Conservation (phyloP, 306 rosid species). For the Erythrophleum fordii region DNA sequence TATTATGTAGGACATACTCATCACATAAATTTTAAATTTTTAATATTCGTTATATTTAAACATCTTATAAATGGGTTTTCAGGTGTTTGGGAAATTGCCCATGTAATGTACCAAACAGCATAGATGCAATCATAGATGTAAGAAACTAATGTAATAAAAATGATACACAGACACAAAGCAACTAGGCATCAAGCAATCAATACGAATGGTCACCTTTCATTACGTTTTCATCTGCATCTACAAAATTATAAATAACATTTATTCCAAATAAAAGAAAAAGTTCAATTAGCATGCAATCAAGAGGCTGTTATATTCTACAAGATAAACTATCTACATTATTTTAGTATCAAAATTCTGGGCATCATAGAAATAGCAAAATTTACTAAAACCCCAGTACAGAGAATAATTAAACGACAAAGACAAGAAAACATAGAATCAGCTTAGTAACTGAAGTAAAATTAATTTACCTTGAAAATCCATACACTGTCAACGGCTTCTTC, state of each 20-base stretch:
- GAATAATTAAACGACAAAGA: background rate
- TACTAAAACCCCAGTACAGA: background rate
- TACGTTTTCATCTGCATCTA: background rate
- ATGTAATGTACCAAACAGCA: background rate
- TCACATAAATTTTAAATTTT: no score
- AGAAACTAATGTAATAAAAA: background rate
- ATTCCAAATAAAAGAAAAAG: background rate
- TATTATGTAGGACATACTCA: no score
- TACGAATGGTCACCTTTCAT: background rate
- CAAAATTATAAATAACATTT: background rate
- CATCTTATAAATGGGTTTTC: no score
- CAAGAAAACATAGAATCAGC: background rate
- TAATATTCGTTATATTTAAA: no score
- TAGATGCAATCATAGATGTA: background rate
- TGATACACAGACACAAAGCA: background rate
- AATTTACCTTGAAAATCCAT: conserved; percentile 80
- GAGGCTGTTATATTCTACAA: background rate
- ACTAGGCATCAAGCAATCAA: background rate
- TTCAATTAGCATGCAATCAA: background rate
- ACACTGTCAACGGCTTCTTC: conserved; percentile 62
- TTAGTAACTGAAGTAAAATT: background rate
- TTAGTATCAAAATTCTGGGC: conserved; percentile 16
- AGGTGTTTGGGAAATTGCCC: no score
- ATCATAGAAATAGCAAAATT: conserved; percentile 6
- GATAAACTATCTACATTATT: conserved; percentile 1